phyloP scores from a whole-genome alignment of 208 protist genomes.

The Dictyostelium gargantuum region DNA sequence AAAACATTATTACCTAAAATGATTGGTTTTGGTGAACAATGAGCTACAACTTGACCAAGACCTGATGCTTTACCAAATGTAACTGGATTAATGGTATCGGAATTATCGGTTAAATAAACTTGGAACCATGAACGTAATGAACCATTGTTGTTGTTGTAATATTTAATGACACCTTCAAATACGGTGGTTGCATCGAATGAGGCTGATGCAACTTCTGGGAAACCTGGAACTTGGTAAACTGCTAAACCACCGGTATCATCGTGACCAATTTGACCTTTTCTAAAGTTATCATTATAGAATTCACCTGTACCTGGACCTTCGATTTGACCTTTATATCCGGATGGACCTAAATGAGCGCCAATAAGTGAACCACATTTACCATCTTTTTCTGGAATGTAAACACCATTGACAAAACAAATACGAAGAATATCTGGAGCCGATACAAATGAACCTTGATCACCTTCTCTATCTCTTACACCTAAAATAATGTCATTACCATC shows the following conservation, averaged over 20 bases:
- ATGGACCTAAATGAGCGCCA: background rate
- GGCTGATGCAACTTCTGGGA: background rate
- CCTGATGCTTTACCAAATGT: conserved; percentile 34
- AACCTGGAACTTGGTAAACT: background rate
- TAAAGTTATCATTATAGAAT: conserved; percentile 56
- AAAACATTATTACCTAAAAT: background rate
- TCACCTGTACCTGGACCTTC: conserved; percentile 42
- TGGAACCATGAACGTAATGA: background rate
- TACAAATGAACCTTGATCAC: background rate
- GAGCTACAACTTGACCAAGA: conserved; percentile 24
- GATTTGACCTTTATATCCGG: background rate
- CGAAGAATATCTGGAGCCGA: background rate
- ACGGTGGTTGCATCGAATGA: background rate
- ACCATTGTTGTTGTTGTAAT: conserved; percentile 5
- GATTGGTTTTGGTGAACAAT: background rate
- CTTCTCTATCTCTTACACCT: conserved; percentile 6
- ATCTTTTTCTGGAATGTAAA: background rate
- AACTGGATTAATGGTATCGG: background rate
- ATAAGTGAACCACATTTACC: conserved; percentile 4
- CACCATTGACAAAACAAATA: background rate
- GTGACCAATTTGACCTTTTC: background rate
- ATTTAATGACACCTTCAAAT: conserved; percentile 40
- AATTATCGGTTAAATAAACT: background rate
- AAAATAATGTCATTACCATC: conserved; percentile 23
- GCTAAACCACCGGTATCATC: conserved; percentile 31